Evolutionary conservation across 257 asterid species (phyloP), one percentile per base, ranked within the genome.

Genomic region (Fraxinus pennsylvanica): DNA sequence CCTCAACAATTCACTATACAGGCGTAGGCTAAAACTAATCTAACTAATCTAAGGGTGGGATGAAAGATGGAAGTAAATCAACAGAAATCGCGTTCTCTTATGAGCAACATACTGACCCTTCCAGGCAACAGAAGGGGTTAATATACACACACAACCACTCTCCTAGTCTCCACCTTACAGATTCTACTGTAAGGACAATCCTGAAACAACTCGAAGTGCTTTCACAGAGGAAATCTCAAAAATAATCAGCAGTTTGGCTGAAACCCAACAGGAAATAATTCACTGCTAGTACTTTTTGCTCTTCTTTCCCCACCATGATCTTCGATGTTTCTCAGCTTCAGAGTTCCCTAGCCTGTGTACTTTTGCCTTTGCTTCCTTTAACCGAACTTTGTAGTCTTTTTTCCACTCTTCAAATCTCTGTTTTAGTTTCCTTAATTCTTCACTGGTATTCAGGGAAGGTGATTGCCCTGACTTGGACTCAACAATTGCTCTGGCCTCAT

Each of bases 301-400:
- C 84, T 76, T 89, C 89, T 82, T 90, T 71, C 90, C 96, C 97
- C 97, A 92, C 98, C 97, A 94, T 74, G 67, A 84, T 71, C 86
- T 82, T 68, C 81, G 73, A 72, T 36, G 88, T 80, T 80, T 86
- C 73, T 90, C 96, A 39, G 81, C 82, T 54, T 93, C 92, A 50
- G 73, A 67, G 50, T 76, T 69, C 68, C 88, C 90, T 74, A 82
- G 38, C 73, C 75, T 87, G 71, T 81, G 87, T 27, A 82, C 76
- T 50, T 90, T 92, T 2, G 85, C 78, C 88, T 87, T 93, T 6
- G 91, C 87, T 76, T 91, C 92, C 80, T 86, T 88, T 76, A 91
- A 80, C 77, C 92, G 90, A n/a, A 72, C 80, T 82, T 89, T 91
- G 82, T 82, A 89, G 36, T 89, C 96, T 68, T 87, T 89, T 76